phyloP scores from a whole-genome alignment of 768 basidiomycete species.

The Lenzites betulinus region DNA sequence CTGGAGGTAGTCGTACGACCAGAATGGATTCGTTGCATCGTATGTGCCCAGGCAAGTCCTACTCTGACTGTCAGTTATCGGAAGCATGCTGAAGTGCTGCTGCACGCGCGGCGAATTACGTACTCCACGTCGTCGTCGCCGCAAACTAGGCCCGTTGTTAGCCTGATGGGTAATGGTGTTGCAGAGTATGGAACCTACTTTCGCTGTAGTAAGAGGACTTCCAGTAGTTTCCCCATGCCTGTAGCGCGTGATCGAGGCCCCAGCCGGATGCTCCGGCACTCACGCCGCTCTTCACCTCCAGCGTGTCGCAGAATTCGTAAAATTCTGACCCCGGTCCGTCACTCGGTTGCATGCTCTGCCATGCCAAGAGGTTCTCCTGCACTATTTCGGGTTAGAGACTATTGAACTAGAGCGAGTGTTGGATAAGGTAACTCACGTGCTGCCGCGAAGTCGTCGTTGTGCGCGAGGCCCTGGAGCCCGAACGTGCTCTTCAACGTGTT shows the following conservation, averaged over 20 bases:
- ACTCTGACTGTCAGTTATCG: background rate
- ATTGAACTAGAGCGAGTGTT: background rate
- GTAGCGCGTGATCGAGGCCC: conserved; percentile 58
- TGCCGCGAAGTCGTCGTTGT: conserved; percentile 64
- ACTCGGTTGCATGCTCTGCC: conserved; percentile 58
- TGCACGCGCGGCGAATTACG: conserved; percentile 23
- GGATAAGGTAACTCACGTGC: conserved; percentile 37
- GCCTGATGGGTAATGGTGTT: background rate
- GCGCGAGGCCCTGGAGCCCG: conserved; percentile 54
- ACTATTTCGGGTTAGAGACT: conserved; percentile 17
- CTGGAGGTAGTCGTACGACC: conserved; percentile 53
- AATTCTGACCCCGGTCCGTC: conserved; percentile 48
- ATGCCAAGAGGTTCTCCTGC: conserved; percentile 54
- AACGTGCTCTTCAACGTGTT: conserved; percentile 54
- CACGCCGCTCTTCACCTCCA: conserved; percentile 58
- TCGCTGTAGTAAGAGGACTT: conserved; percentile 41
- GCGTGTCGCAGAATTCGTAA: conserved; percentile 59
- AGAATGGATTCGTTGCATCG: conserved; percentile 40
- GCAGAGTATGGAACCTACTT: conserved; percentile 37
- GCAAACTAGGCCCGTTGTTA: conserved; percentile 47
- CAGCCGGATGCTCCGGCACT: conserved; percentile 51
- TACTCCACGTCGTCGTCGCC: conserved; percentile 46
- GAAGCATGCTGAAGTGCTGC: too few relatives aligned
- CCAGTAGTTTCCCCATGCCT: conserved; percentile 61
- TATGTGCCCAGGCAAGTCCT: conserved; percentile 43